Evolutionary conservation across 768 basidiomycete genomes (phyloP), one percentile per base, ranked within the genome.

Genomic region (Termitomyces sp.): DNA sequence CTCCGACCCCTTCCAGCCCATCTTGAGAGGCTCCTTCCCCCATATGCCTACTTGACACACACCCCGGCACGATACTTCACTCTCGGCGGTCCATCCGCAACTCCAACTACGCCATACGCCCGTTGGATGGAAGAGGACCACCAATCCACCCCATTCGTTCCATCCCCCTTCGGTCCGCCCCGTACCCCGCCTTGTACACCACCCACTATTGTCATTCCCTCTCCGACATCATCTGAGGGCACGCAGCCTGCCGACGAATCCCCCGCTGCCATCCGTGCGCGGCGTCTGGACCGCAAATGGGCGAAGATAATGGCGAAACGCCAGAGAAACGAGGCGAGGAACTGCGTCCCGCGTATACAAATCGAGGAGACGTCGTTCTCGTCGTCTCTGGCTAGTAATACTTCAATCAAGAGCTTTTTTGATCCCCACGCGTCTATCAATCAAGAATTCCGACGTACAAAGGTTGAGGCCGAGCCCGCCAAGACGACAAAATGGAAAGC

Each of bases 181-280:
- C 26, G 49, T 10, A 51, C 56, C 3, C 54, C 56, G 18, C 31
- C 22, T 6, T 43, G 5, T 5, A 29, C 31, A 0, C 49, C 42
- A 10, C 50, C 42, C 13, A 32, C 32, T 12, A 52, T 57, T 8
- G n/a, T 37, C 32, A 32, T 57, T 9, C 56, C 56, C 18, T 57
- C 56, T 18, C 56, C 56, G 4, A 57, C 56, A 18, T 57, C 56
- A 5, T 57, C 56, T 14, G 56, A 52, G 24, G 56, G 56, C 22
- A 37, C 41, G 2, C 50, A 39, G 3, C 16, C 34, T 2, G n/a
- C 39, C 13, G 49, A 46, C 14, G 56, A 57, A 46, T 37, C 48
- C 1, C 50, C 50, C 9, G 43, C 42, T n/a, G 26, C 34, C 2
- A 52, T 57, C 26, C 39, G 36, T 14, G 26, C 36, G 6, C 20